These are phyloP conservation scores for Santalum album DNA, from an alignment of 164 flowering plant species.

Conservation along the genomic window DNA sequence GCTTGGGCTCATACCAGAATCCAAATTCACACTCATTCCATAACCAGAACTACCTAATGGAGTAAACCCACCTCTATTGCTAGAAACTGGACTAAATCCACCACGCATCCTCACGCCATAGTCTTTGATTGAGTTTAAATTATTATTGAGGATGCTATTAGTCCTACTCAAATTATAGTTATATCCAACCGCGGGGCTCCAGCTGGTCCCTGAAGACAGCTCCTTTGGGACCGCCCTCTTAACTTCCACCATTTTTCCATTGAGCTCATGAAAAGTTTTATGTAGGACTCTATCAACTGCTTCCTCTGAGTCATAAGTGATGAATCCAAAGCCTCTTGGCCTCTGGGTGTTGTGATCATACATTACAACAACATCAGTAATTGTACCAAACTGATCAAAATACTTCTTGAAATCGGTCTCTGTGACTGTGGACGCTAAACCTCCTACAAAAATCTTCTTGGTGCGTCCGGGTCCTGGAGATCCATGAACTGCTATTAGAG, in stretches of 20 bases:
- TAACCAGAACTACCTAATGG: conserved; percentile 41
- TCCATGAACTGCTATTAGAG: conserved; percentile 35
- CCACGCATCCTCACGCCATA: conserved; percentile 58
- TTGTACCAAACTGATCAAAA: conserved; percentile 67
- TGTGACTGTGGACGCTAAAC: conserved; percentile 65
- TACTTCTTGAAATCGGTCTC: conserved; percentile 66
- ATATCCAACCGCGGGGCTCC: conserved; percentile 53
- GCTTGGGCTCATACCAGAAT: conserved; percentile 38
- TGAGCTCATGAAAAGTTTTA: conserved; percentile 69
- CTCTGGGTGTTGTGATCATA: conserved; percentile 77
- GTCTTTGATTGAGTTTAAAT: conserved; percentile 43
- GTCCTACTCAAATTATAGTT: conserved; percentile 45
- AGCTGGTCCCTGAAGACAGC: conserved; percentile 51
- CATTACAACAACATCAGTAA: conserved; percentile 80
- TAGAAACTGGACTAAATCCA: conserved; percentile 42
- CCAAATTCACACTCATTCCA: conserved; percentile 44
- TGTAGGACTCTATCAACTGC: conserved; percentile 59
- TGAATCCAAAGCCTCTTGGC: conserved; percentile 85
- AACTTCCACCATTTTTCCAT: conserved; percentile 82
- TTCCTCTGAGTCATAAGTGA: conserved; percentile 68
- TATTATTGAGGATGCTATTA: conserved; percentile 41
- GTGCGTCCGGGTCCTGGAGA: conserved; percentile 59
- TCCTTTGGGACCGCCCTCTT: conserved; percentile 79
- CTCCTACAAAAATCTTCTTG: conserved; percentile 81
- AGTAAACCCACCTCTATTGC: conserved; percentile 38